Evolutionary conservation across 768 basidiomycete species (phyloP).

Genomic region (Galerina sulciceps): DNA sequence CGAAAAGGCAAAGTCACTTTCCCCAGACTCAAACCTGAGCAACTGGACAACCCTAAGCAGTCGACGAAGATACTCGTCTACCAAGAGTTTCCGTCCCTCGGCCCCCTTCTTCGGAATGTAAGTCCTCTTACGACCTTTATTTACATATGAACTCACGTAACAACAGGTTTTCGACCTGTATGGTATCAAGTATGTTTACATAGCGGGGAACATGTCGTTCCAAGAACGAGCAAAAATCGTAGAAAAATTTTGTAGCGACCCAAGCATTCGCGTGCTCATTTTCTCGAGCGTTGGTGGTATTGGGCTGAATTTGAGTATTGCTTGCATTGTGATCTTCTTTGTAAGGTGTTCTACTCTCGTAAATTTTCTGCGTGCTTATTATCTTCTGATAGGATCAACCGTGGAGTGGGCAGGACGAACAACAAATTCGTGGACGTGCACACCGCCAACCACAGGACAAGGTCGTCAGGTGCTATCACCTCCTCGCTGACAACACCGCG

Average conservation of each 20-base stretch:
- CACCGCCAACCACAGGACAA: no score
- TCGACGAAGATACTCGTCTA: not conserved
- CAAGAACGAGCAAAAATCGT: constrained; percentile 9
- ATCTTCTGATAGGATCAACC: no score
- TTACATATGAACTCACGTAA: not conserved
- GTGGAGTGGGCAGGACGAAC: no score
- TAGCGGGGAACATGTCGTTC: constrained; percentile 13
- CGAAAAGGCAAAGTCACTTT: not conserved
- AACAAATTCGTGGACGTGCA: no score
- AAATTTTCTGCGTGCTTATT: no score
- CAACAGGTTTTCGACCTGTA: constrained; percentile 14
- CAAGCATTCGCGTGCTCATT: constrained; percentile 10
- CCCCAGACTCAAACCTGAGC: not conserved
- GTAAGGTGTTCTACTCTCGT: not conserved
- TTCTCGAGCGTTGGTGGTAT: constrained; percentile 15
- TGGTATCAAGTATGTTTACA: constrained; percentile 2
- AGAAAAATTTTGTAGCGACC: not conserved
- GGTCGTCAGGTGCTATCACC: no score
- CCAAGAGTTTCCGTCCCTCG: not conserved
- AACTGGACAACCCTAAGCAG: not conserved
- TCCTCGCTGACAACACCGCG: no score
- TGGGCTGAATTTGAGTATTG: constrained; percentile 16
- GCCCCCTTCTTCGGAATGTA: not conserved
- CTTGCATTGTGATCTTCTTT: not conserved
- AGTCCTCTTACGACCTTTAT: not conserved